These are phyloP conservation scores for Pythium monospermum DNA, from an alignment of 352 stramenopile genomes.

Conservation along the genomic window DNA sequence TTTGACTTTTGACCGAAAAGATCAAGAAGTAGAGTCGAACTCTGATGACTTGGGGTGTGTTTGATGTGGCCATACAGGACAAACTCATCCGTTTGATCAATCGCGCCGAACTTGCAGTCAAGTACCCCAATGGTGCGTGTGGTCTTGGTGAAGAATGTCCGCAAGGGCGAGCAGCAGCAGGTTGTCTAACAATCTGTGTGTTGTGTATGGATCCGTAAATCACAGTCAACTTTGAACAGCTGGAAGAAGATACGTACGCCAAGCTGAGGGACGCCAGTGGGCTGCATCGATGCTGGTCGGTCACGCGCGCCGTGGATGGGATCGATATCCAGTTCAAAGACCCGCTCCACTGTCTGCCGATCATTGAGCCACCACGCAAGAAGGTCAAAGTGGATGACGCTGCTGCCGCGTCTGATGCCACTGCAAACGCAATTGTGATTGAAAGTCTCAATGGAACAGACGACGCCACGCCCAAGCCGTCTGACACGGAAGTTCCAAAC, in stretches of 20 bases:
- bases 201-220: background rate
- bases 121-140: conserved; percentile 54
- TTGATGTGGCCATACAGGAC: conserved; percentile 32
- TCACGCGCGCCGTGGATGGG: conserved; percentile 67
- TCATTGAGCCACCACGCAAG: conserved; percentile 70
- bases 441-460: conserved; percentile 16
- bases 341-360: conserved; percentile 55
- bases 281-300: conserved; percentile 67
- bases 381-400: conserved; percentile 45
- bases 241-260: conserved; percentile 72
- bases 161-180: too few species aligned
- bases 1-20: too few species aligned
- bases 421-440: background rate
- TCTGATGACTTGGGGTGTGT: too few species aligned
- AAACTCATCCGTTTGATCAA: conserved; percentile 83
- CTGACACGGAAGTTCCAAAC: conserved; percentile 33
- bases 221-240: conserved; percentile 78
- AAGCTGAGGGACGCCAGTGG: conserved; percentile 62
- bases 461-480: conserved; percentile 13
- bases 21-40: too few species aligned
- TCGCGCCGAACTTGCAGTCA: conserved; percentile 74
- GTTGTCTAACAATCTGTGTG: background rate
- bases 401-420: background rate
- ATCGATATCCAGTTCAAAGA: conserved; percentile 80
- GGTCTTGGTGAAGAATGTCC: background rate